Evolutionary conservation across 1,284 basidiomycete species (phyloP).

Genomic region (Heterobasidion annosum): DNA sequence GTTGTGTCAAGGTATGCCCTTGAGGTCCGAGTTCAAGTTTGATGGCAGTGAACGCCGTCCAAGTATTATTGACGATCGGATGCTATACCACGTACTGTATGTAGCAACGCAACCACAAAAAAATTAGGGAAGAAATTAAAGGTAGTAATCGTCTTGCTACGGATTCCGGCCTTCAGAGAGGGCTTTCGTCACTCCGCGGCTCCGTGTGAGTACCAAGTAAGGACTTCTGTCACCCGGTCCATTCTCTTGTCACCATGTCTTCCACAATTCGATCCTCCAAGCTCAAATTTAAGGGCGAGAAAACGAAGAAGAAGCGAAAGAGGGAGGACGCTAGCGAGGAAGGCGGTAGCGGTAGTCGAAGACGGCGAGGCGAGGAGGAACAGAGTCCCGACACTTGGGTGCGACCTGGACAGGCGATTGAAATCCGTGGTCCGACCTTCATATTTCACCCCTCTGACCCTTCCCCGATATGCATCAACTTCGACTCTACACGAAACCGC

Average conservation of each 20-base stretch:
- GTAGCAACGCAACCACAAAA: background rate
- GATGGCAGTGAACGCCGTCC: too few relatives aligned
- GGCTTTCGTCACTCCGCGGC: too few relatives aligned
- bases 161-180: too few relatives aligned
- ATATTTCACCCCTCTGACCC: slow-evolving; percentile 72
- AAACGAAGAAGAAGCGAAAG: slow-evolving; percentile 73
- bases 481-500: slow-evolving; percentile 67
- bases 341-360: slow-evolving; percentile 36
- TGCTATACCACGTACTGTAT: too few relatives aligned
- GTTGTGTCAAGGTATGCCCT: too few relatives aligned
- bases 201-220: too few relatives aligned
- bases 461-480: slow-evolving; percentile 65
- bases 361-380: slow-evolving; percentile 40
- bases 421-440: slow-evolving; percentile 80
- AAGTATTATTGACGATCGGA: too few relatives aligned
- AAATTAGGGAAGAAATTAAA: background rate
- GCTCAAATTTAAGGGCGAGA: slow-evolving; percentile 84
- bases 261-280: slow-evolving; percentile 53
- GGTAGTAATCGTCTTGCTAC: too few relatives aligned
- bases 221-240: background rate
- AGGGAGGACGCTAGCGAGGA: slow-evolving; percentile 36
- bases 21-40: too few relatives aligned
- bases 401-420: slow-evolving; percentile 54
- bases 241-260: slow-evolving; percentile 25
- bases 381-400: slow-evolving; percentile 73